Base-by-base conservation (phyloP, 1,139 yeast genomes). In the Magnusiomyces fungicola region DNA sequence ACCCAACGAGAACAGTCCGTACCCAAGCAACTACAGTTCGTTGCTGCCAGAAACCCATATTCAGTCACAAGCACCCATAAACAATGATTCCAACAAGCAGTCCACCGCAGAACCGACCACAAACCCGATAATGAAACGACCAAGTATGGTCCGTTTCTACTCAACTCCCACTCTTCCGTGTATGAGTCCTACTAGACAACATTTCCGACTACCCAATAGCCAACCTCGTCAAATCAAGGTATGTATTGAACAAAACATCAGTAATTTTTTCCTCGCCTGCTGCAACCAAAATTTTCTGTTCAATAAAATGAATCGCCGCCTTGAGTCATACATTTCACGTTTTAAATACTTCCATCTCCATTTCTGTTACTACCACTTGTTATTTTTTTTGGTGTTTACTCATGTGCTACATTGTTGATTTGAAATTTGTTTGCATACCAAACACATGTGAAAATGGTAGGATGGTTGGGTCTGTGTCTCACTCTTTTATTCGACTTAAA, bases 131-230 rank as follows among this genome's bases (percentile, higher is more conserved):
- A 23, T 36, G 37, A 34, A 43, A 21, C 55, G 63, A 16, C 64
- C 64, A 1, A 52, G 49, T 4, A 50, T 60, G 21, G 48, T 58
- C 37, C 58, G 69, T n/a, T 64, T 58, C 53, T 65, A 67, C 50
- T 64, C 69, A 7, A 56, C 65, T 33, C 70, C 70, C 4, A 56
- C 58, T 19, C 47, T 58, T 19, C 57, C 63, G 16, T 51, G 60
- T 3, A 52, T 61, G 47, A 62, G 67, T 42, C 71, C 71, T 3
- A 63, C 69, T 1, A 51, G 71, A 24, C 71, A 67, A 43, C 69
- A 67, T 43, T 64, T 67, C 53, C 57, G 71, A 32, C 58, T 67
- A 21, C 64, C 66, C 27, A 67, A 66, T 51, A 50, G 59, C 7
- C 56, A 54, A 4, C 70, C 69, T 3, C 60, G 68, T 41, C 61